Percentiles rank a stretch among this genome's conserved stretches.
Conservation (phyloP, 2,329 filamentous ascomycete species). For the Neofusicoccum sp. region DNA sequence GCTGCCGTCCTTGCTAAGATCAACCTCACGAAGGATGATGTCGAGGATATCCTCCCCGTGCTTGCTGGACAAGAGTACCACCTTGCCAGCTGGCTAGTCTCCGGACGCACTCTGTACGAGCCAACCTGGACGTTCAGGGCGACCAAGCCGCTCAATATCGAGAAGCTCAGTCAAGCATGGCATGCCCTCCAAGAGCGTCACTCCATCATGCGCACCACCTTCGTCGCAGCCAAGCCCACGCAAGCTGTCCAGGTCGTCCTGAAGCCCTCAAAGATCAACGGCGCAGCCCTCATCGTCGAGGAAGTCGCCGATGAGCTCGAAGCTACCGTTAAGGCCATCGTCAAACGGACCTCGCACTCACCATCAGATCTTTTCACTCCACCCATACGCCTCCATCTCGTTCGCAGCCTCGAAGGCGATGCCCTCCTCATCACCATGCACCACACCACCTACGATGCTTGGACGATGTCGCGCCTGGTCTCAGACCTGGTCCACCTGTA, state of each 20-base stretch:
- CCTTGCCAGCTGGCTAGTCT: constrained; percentile 11
- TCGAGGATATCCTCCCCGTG: constrained; percentile 13
- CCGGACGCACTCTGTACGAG: constrained; percentile 13
- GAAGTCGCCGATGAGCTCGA: constrained; percentile 19
- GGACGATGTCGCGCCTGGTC: constrained; percentile 34
- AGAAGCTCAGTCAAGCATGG: constrained; percentile 31
- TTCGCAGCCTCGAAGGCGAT: constrained; percentile 29
- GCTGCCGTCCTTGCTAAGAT: not conserved
- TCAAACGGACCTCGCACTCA: constrained; percentile 24
- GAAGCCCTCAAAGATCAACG: constrained; percentile 23
- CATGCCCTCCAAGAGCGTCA: constrained; percentile 30
- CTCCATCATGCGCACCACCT: constrained; percentile 35
- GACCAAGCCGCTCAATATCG: constrained; percentile 23
- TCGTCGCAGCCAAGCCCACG: constrained; percentile 28
- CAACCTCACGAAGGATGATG: not conserved
- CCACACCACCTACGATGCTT: constrained; percentile 39
- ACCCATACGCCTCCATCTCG: constrained; percentile 30
- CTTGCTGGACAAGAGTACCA: constrained; percentile 18
- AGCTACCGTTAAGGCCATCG: constrained; percentile 22
- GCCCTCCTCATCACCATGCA: constrained; percentile 34
- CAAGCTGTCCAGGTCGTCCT: constrained; percentile 32
- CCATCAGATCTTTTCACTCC: constrained; percentile 33
- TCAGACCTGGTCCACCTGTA: constrained; percentile 33
- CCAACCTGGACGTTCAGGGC: constrained; percentile 17
- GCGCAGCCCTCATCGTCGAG: constrained; percentile 26